These are phyloP conservation scores for Ophiostoma novo-ulmi DNA, from an alignment of 2,329 filamentous ascomycete species.

Conservation along the genomic window DNA sequence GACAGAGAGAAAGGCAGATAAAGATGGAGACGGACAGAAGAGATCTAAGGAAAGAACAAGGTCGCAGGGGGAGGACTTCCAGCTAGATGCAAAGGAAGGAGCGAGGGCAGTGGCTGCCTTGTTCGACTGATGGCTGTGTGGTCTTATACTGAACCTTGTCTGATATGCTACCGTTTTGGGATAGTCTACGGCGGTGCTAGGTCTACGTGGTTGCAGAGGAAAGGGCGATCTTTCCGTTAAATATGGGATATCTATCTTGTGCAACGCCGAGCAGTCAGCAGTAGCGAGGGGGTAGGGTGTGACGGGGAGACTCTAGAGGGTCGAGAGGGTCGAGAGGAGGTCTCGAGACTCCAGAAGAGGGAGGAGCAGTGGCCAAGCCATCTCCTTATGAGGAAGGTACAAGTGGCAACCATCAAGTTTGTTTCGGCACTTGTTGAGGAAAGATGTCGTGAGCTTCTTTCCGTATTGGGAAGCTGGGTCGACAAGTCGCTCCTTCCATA, in stretches of 20 bases:
- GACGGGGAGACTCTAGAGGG: background rate
- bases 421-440: background rate
- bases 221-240: background rate
- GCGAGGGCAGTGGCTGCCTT: background rate
- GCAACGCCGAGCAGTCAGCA: slow-evolving; percentile 7
- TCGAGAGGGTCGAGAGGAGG: background rate
- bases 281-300: slow-evolving; percentile 7
- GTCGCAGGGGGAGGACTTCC: background rate
- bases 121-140: background rate
- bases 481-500: background rate
- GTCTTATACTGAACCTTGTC: background rate
- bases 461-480: background rate
- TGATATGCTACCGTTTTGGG: background rate
- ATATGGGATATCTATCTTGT: slow-evolving; percentile 9
- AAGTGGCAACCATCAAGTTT: background rate
- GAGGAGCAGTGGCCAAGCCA: background rate
- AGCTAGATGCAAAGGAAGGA: background rate
- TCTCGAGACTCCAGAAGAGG: background rate
- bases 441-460: background rate
- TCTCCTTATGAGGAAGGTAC: background rate
- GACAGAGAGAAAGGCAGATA: background rate
- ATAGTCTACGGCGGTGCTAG: background rate
- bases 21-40: background rate
- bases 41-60: background rate
- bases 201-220: background rate